These are phyloP conservation scores for Diutina pseudorugosa DNA, from an alignment of 1,139 yeast species.

Conservation along the genomic window DNA sequence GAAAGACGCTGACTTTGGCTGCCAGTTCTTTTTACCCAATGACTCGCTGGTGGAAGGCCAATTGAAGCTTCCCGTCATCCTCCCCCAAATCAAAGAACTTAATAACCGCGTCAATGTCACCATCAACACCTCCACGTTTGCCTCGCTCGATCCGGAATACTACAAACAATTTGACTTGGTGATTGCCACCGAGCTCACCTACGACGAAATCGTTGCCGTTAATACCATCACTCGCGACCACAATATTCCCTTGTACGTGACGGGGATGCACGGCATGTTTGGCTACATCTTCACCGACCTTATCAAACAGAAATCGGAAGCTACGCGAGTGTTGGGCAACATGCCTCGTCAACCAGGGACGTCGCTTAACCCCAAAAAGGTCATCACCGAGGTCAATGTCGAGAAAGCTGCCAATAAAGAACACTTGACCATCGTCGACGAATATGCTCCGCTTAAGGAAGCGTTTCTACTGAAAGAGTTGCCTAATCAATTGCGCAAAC, in stretches of 20 bases:
- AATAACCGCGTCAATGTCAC: slow-evolving; percentile 62
- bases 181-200: slow-evolving; percentile 57
- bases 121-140: slow-evolving; percentile 25
- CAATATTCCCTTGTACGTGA: slow-evolving; percentile 53
- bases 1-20: slow-evolving; percentile 51
- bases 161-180: slow-evolving; percentile 56
- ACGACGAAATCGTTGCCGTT: slow-evolving; percentile 26
- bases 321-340: slow-evolving; percentile 35
- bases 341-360: slow-evolving; percentile 33
- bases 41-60: slow-evolving; percentile 37
- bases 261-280: slow-evolving; percentile 68
- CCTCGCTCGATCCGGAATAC: slow-evolving; percentile 17
- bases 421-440: slow-evolving; percentile 43
- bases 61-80: slow-evolving; percentile 42
- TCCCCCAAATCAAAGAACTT: slow-evolving; percentile 48
- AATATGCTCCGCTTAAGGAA: slow-evolving; percentile 24
- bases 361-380: slow-evolving; percentile 36
- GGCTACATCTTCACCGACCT: slow-evolving; percentile 79
- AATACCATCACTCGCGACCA: slow-evolving; percentile 44
- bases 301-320: slow-evolving; percentile 42
- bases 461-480: slow-evolving; percentile 27
- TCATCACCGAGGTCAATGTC: slow-evolving; percentile 34
- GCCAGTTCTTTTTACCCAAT: slow-evolving; percentile 67
- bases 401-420: slow-evolving; percentile 28
- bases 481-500: slow-evolving; percentile 31